Base-by-base conservation (phyloP, 2,329 filamentous ascomycete genomes). In the Bipolaris cookei region DNA sequence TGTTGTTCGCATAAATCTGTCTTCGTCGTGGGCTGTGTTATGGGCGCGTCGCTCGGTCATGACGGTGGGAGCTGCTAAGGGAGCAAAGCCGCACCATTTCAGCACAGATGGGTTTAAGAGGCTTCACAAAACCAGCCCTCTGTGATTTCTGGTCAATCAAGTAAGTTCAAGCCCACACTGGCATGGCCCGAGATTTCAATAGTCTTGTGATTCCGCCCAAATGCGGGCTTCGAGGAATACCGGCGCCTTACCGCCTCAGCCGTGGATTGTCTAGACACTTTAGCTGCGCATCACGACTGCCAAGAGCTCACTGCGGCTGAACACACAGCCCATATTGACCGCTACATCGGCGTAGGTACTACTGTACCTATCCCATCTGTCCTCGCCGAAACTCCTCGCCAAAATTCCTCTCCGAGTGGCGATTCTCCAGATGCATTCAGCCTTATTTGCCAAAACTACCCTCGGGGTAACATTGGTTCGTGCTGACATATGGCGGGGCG, bases 261-360 rank as follows among this genome's bases (percentile, higher is more conserved):
- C 20, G 30, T 44, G 16, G 18, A 32, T 21, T 37, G 20, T 23
- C 16, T 25, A 37, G 25, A 14, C 32, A 23, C 16, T 41, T 41
- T 41, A 13, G 50, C 20, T 45, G 34, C 41, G 25, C 32, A 45
- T 25, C 18, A 8, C 32, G 18, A 10, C 18, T 20, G 50, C 50
- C 50, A 57, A 54, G 44, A 18, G 23, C 38, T 34, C 18, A 25
- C 48, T 57, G 30, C 50, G 23, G 50, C 54, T 57, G 54, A 47
- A 35, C 34, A 43, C 28, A 48, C 43, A 54, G 54, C 44, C 50
- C 39, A 38, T 20, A n/a, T 20, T 32, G 25, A 30, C 42, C 32
- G 21, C 50, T 48, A 34, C 23, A 18, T 48, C 32, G 52, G 16
- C 32, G 39, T 16, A 28, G 1, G 28, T n/a, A 41, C 11, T 3